Percentiles rank a stretch among this genome's conserved stretches.
Evolutionary conservation across 305 asterid species (phyloP).

Genomic region (Andrographis paniculata): DNA sequence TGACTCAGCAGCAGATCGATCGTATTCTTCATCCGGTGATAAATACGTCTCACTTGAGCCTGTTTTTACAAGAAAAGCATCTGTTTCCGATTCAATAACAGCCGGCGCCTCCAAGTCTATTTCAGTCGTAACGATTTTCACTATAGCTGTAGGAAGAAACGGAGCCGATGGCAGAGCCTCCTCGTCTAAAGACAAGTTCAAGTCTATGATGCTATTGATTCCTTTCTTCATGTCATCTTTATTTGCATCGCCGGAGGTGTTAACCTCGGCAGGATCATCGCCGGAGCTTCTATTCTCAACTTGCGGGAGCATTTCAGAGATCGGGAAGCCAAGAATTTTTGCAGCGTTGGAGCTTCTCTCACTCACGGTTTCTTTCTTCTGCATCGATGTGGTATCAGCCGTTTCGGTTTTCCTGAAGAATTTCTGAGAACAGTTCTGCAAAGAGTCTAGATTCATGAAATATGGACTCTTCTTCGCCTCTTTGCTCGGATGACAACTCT

Average conservation of each 20-base stretch:
- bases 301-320: slow-evolving; percentile 10
- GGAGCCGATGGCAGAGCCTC: slow-evolving; percentile 35
- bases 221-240: slow-evolving; percentile 22
- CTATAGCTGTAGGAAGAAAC: slow-evolving; percentile 27
- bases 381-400: slow-evolving; percentile 19
- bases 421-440: slow-evolving; percentile 43
- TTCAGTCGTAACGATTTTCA: slow-evolving; percentile 37
- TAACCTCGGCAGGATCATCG: slow-evolving; percentile 5
- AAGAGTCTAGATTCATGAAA: slow-evolving; percentile 64
- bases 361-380: slow-evolving; percentile 22
- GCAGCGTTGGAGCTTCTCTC: slow-evolving; percentile 14
- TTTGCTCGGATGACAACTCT: slow-evolving; percentile 21
- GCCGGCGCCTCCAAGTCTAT: slow-evolving; percentile 49
- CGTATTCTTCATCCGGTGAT: slow-evolving; percentile 26
- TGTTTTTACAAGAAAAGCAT: slow-evolving; percentile 10
- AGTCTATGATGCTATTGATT: slow-evolving; percentile 26
- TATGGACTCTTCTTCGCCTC: slow-evolving; percentile 24
- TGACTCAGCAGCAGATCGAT: slow-evolving; percentile 54
- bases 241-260: slow-evolving; percentile 6
- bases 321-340: slow-evolving; percentile 21
- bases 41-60: slow-evolving; percentile 4
- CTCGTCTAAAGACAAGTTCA: slow-evolving; percentile 56
- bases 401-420: slow-evolving; percentile 38
- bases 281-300: slow-evolving; percentile 16
- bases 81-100: slow-evolving; percentile 22